These are phyloP conservation scores for Cladophialophora exuberans DNA, from an alignment of 2,329 filamentous ascomycete species.

Conservation along the genomic window DNA sequence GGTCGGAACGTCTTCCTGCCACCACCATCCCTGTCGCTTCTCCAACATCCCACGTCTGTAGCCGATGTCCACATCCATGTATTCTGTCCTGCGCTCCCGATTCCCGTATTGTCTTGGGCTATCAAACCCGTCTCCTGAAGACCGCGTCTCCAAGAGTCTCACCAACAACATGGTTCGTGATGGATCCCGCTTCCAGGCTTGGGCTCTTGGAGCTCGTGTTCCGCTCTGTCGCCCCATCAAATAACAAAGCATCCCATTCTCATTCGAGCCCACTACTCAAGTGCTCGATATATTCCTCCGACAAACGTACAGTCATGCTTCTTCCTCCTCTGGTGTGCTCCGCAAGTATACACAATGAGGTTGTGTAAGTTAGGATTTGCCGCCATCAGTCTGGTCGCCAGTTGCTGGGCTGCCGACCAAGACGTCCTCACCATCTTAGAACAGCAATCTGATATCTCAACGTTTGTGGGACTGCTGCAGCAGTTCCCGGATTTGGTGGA, in stretches of 20 bases:
- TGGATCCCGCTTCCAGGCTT: background rate
- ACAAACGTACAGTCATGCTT: slow-evolving; percentile 15
- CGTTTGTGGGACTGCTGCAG: slow-evolving; percentile 23
- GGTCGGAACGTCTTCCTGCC: too few species aligned
- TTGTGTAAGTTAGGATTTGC: slow-evolving; percentile 5
- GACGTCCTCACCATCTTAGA: slow-evolving; percentile 29
- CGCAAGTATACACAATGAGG: slow-evolving; percentile 19
- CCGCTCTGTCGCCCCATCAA: background rate
- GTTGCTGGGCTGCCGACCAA: slow-evolving; percentile 21
- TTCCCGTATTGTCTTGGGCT: background rate
- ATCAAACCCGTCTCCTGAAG: slow-evolving; percentile 12
- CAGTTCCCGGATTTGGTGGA: slow-evolving; percentile 25
- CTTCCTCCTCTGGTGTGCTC: slow-evolving; percentile 14
- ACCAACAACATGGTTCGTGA: background rate
- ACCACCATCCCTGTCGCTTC: background rate
- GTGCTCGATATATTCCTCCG: slow-evolving; percentile 17
- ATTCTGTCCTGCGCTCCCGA: background rate
- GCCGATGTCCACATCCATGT: slow-evolving; percentile 4
- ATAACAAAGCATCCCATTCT: slow-evolving; percentile 19
- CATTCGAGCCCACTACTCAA: slow-evolving; percentile 27
- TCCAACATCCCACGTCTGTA: background rate
- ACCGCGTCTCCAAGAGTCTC: slow-evolving; percentile 5
- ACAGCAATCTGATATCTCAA: slow-evolving; percentile 28
- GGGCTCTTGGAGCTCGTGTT: background rate
- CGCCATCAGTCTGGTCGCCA: slow-evolving; percentile 4